phyloP scores from a whole-genome alignment of 2,329 filamentous ascomycete species.

The Passalora sequoiae region DNA sequence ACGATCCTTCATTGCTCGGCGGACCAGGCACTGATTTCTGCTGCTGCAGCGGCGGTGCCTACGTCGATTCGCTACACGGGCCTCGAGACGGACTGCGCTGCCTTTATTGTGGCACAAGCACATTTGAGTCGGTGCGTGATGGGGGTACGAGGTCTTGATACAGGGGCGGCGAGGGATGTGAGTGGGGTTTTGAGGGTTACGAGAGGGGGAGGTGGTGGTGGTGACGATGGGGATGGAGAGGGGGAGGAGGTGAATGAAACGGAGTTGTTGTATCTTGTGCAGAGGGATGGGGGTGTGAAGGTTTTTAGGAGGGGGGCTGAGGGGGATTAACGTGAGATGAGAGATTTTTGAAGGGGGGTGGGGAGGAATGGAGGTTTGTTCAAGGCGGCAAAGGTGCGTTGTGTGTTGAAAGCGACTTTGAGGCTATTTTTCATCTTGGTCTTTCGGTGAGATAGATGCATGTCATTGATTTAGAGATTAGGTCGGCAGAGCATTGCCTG shows the following conservation, averaged over 20 bases:
- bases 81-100: slow-evolving; percentile 65
- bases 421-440: no score
- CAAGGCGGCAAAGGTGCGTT: no score
- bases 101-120: slow-evolving; percentile 66
- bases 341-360: no score
- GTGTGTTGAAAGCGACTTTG: no score
- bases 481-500: no score
- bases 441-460: no score
- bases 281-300: slow-evolving; percentile 69
- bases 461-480: no score
- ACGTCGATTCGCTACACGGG: slow-evolving; percentile 46
- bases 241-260: slow-evolving; percentile 44
- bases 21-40: slow-evolving; percentile 61
- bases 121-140: slow-evolving; percentile 70
- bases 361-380: no score
- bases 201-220: slow-evolving; percentile 45
- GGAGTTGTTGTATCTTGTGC: slow-evolving; percentile 77
- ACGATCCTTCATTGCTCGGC: slow-evolving; percentile 65
- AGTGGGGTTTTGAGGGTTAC: slow-evolving; percentile 81
- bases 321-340: neutral
- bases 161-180: slow-evolving; percentile 82
- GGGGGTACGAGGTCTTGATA: slow-evolving; percentile 71
- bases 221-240: slow-evolving; percentile 21
- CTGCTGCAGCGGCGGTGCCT: slow-evolving; percentile 40
- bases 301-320: slow-evolving; percentile 76